These are phyloP conservation scores for Mycena vitilis DNA, from an alignment of 768 basidiomycete species.

Conservation along the genomic window DNA sequence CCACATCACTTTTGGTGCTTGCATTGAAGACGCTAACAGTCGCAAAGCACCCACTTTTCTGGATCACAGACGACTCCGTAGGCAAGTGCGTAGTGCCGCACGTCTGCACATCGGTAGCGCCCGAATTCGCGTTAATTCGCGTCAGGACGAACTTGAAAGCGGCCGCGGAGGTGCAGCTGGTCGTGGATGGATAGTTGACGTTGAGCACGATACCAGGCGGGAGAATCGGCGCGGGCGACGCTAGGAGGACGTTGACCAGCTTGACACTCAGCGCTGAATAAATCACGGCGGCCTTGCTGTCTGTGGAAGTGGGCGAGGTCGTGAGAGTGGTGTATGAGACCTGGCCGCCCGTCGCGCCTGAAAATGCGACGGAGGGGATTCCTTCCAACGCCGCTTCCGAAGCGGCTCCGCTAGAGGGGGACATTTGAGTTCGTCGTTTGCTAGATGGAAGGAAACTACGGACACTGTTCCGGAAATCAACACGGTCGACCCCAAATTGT, in stretches of 20 bases:
- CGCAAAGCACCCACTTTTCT: constrained; percentile 49
- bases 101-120: constrained; percentile 53
- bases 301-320: constrained; percentile 45
- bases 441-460: constrained; percentile 29
- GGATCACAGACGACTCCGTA: constrained; percentile 54
- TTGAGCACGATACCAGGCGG: constrained; percentile 57
- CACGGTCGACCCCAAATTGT: constrained; percentile 49
- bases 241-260: constrained; percentile 51
- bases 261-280: constrained; percentile 57
- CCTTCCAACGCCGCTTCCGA: constrained; percentile 61
- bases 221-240: constrained; percentile 48
- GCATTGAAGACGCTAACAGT: constrained; percentile 62
- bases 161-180: constrained; percentile 50
- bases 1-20: constrained; percentile 55
- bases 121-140: constrained; percentile 46
- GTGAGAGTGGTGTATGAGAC: constrained; percentile 65
- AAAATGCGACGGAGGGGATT: constrained; percentile 40
- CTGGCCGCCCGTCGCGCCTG: constrained; percentile 38
- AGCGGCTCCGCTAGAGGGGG: constrained; percentile 57
- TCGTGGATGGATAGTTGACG: constrained; percentile 58
- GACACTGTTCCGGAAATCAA: constrained; percentile 57
- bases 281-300: constrained; percentile 51
- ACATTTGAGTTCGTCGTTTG: neutral
- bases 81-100: constrained; percentile 59
- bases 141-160: constrained; percentile 60